Percentiles rank a stretch among this genome's conserved stretches.
phyloP scores from a whole-genome alignment of 345 rosid species.

The Corchorus olitorius region DNA sequence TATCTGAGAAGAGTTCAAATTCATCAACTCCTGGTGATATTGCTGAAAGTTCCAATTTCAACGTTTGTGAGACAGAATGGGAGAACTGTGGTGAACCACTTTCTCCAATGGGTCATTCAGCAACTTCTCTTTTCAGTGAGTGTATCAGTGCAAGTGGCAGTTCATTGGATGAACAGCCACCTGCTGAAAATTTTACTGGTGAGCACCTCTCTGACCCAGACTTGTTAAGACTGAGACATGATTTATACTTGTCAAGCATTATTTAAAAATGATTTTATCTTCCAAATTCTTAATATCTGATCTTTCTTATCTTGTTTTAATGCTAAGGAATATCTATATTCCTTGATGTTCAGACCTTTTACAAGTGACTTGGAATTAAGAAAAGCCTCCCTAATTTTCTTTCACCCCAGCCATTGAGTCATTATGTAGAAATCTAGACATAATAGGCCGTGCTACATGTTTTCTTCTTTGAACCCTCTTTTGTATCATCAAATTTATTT shows the following conservation, averaged over 20 bases:
- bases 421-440: neutral
- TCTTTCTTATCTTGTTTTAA: neutral
- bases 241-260: slow-evolving; percentile 12
- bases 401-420: neutral
- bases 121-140: slow-evolving; percentile 60
- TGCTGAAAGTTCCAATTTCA: slow-evolving; percentile 50
- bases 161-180: slow-evolving; percentile 62
- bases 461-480: neutral
- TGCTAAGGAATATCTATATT: neutral
- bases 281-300: neutral
- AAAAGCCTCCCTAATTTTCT: neutral
- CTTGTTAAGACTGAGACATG: slow-evolving; percentile 16
- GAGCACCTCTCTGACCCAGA: slow-evolving; percentile 27
- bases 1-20: slow-evolving; percentile 63
- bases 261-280: neutral
- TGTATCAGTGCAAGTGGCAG: slow-evolving; percentile 56
- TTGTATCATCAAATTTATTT: neutral
- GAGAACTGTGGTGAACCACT: slow-evolving; percentile 58
- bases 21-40: slow-evolving; percentile 66
- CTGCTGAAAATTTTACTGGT: slow-evolving; percentile 46
- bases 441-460: neutral
- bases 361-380: neutral
- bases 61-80: slow-evolving; percentile 59
- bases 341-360: neutral
- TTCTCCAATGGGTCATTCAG: slow-evolving; percentile 62